Conservation (phyloP, 2,329 filamentous ascomycete species). For the Fusarium sp. region DNA sequence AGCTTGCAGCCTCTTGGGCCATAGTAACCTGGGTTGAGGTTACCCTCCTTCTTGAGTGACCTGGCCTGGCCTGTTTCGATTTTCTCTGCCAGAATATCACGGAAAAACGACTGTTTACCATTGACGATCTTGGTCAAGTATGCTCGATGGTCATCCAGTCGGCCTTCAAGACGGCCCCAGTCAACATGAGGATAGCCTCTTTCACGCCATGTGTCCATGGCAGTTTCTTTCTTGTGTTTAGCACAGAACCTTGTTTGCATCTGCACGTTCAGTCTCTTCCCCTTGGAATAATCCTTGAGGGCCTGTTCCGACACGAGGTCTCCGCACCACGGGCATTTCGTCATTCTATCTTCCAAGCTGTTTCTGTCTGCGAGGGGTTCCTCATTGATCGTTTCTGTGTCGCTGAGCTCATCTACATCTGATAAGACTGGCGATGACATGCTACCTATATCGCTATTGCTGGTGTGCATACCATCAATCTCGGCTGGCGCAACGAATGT, state of each 20-base stretch:
- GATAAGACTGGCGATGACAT: constrained; percentile 22
- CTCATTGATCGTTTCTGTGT: constrained; percentile 3
- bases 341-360: constrained; percentile 6
- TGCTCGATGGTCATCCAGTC: constrained; percentile 65
- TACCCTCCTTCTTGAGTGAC: constrained; percentile 67
- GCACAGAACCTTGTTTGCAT: constrained; percentile 72
- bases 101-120: constrained; percentile 68
- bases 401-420: constrained; percentile 24
- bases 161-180: constrained; percentile 69
- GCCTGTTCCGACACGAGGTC: constrained; percentile 63
- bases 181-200: constrained; percentile 76
- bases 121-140: constrained; percentile 69
- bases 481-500: constrained; percentile 16
- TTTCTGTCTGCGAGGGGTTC: constrained; percentile 5
- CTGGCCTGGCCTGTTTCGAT: constrained; percentile 66
- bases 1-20: constrained; percentile 75
- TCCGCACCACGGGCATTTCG: constrained; percentile 74
- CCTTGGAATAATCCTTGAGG: constrained; percentile 62
- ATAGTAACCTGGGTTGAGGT: constrained; percentile 82
- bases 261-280: constrained; percentile 61
- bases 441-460: not conserved
- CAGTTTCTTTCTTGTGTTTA: constrained; percentile 66
- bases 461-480: constrained; percentile 5
- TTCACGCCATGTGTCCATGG: constrained; percentile 56
- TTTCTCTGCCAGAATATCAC: constrained; percentile 62